Conservation (phyloP, 768 basidiomycete genomes). For the Ramaria sp. region DNA sequence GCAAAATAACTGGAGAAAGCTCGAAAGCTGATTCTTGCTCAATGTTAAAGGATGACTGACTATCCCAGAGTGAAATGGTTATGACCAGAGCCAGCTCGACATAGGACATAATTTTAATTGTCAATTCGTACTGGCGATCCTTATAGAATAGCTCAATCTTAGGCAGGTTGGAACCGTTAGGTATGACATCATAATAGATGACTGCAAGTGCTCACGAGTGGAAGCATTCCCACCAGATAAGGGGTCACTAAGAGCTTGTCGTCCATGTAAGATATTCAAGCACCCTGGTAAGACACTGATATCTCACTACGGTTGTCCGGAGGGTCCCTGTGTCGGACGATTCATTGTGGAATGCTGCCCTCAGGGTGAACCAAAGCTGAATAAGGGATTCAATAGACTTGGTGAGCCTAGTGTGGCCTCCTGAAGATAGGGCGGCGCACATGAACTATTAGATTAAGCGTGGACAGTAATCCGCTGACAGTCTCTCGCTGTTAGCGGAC, state of each 20-base stretch:
- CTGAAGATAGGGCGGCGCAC: not conserved
- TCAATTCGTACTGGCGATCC: not conserved
- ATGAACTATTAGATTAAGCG: not conserved
- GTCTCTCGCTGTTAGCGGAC: not conserved
- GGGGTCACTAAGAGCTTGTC: not conserved
- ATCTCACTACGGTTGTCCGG: not conserved
- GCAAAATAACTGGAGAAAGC: not conserved
- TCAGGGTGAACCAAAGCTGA: not conserved
- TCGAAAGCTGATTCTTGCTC: not conserved
- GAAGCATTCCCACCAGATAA: not conserved
- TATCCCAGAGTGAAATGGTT: not conserved
- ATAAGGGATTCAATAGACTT: not conserved
- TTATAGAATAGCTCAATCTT: not conserved
- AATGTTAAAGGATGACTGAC: not conserved
- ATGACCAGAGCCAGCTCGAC: not conserved
- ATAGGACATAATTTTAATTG: not conserved
- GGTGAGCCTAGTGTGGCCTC: not conserved
- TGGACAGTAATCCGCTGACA: not conserved
- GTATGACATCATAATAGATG: not conserved
- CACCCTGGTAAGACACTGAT: not conserved
- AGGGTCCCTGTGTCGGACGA: not conserved
- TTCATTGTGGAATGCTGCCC: not conserved
- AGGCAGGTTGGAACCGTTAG: not conserved
- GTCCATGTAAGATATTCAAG: not conserved
- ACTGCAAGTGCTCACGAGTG: not conserved